Base-by-base conservation (phyloP, 108 stramenopile genomes). In the Cyclotella distinguenda region DNA sequence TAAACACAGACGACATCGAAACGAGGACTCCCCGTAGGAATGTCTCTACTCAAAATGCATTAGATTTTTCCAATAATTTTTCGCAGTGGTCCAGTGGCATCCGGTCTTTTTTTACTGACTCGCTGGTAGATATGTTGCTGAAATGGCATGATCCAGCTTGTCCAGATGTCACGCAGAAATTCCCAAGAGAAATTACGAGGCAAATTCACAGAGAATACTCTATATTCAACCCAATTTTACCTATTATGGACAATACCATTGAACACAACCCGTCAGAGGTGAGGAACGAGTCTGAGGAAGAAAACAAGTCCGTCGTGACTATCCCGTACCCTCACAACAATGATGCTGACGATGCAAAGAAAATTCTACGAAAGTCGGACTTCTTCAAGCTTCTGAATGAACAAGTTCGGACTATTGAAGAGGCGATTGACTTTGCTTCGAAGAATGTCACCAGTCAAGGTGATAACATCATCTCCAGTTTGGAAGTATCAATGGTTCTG, bases 21-120 rank as follows among this genome's bases (percentile, higher is more conserved):
- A 85, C 82, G 53, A 81, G 77, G 36, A 89, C 88, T 36, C 88
- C 88, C 16, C 65, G 80, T 6, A 80, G 88, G 28, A 89, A 89
- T 52, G 61, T 81, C 19, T 73, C 82, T 44, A 56, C 72, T 33
- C 68, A 86, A 36, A 64, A 64, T 23, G 85, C 84, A 13, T 11
- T 78, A 7, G 60, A 70, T 8, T 86, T 87, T 43, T 71, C 77
- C 35, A 10, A 42, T 8, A n/a, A 42, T 1, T 16, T 82, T 36
- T 30, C 28, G 3, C 26, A 10, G 12, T 86, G 88, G 88, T 61
- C 57, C 15, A 31, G 47, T 15, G 40, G 2, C 7, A 60, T 78
- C 6, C 45, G 34, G 15, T 18, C 26, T 25, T n/a, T 19, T n/a
- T 70, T 75, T 12, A 19, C 64, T 12, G 4, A 40, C 35, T 11